Evolutionary conservation across 257 asterid species (phyloP).

Genomic region (Penstemon newberryi): DNA sequence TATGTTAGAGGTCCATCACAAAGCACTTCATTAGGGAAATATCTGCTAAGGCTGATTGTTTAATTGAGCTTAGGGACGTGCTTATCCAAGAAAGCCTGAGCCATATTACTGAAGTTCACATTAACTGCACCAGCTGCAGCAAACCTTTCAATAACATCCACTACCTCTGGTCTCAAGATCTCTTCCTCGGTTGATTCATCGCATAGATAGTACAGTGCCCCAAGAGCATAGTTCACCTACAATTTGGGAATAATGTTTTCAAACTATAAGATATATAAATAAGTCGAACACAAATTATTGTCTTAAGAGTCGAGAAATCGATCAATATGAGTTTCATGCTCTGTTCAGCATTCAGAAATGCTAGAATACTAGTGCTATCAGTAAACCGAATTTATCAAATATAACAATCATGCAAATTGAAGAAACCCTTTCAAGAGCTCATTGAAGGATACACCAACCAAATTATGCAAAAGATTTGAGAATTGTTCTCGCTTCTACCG

Average conservation of each 20-base stretch:
- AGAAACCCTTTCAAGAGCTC: not conserved
- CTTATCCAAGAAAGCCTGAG: constrained; percentile 77
- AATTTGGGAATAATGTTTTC: constrained; percentile 18
- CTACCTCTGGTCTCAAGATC: constrained; percentile 72
- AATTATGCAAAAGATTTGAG: constrained; percentile 2
- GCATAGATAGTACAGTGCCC: constrained; percentile 76
- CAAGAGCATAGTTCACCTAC: constrained; percentile 79
- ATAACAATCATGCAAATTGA: constrained; percentile 3
- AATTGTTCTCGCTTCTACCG: constrained; percentile 47
- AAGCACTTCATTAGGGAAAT: too few species aligned
- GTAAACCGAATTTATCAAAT: constrained; percentile 5
- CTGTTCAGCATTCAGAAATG: not conserved
- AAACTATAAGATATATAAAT: not conserved
- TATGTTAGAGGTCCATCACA: too few species aligned
- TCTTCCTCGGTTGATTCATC: constrained; percentile 56
- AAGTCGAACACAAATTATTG: not conserved
- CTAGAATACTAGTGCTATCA: not conserved
- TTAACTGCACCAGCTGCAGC: constrained; percentile 65
- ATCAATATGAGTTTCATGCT: not conserved
- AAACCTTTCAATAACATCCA: constrained; percentile 66
- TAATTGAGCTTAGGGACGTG: constrained; percentile 36
- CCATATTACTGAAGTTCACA: constrained; percentile 66
- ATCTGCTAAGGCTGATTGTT: not conserved
- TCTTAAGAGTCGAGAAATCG: not conserved
- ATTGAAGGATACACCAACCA: not conserved